Conservation (phyloP, 192 early-diverging fungal species). For the Rhizophagus clarus region DNA sequence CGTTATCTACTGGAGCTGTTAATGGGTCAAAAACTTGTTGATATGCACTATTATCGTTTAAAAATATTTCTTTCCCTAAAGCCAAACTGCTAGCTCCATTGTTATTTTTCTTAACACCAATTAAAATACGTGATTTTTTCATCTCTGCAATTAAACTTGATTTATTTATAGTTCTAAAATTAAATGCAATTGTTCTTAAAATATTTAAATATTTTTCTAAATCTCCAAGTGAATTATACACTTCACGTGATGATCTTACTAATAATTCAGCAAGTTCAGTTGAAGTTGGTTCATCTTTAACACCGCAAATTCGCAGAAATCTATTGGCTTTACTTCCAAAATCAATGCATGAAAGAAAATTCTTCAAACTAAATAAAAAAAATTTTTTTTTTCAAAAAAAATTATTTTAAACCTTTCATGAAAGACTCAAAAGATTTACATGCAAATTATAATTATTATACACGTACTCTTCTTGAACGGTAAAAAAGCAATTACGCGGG, state of each 20-base stretch:
- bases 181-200: constrained; percentile 71
- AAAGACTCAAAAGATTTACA: too few species aligned
- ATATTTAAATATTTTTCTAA: constrained; percentile 70
- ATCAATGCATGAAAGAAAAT: constrained; percentile 62
- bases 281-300: constrained; percentile 76
- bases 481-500: not conserved
- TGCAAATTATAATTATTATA: not conserved
- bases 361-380: constrained; percentile 43
- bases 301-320: constrained; percentile 82
- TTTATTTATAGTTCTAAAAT: constrained; percentile 53
- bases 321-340: constrained; percentile 72
- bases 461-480: constrained; percentile 2
- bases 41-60: constrained; percentile 77
- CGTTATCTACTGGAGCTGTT: not conserved
- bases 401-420: too few species aligned
- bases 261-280: constrained; percentile 69
- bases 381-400: constrained; percentile 54
- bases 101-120: constrained; percentile 56
- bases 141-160: constrained; percentile 56
- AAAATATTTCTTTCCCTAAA: constrained; percentile 66
- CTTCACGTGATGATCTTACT: constrained; percentile 56
- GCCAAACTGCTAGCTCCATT: constrained; percentile 60
- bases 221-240: constrained; percentile 55
- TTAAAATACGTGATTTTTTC: constrained; percentile 62
- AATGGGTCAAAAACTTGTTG: constrained; percentile 76